Evolutionary conservation across 495 filamentous ascomycete species (phyloP), one percentile per base, ranked within the genome.

Genomic region (Neurospora terricola): DNA sequence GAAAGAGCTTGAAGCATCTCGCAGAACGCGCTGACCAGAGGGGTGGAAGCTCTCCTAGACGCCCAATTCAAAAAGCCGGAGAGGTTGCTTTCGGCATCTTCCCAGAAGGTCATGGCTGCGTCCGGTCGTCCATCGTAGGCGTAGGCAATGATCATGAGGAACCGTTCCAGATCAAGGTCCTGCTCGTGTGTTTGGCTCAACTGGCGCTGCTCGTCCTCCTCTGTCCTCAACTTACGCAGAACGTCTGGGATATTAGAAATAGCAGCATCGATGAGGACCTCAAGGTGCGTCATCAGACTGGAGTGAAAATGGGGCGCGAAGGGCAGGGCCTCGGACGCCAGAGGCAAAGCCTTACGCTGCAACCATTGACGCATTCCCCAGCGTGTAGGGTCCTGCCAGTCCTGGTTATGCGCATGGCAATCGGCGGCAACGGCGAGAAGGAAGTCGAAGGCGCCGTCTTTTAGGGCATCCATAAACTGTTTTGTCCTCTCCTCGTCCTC

Each of bases 1-100:
- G 96, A 92, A 69, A 99, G 88, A 2, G 94, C 89, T 76, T 92
- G 90, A 11, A 99, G 85, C 90, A 98, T 91, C 80, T 98, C 97
- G 80, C 94, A 98, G 76, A 98, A 98, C 18, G 94, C 94, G 77
- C 93, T 94, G 71, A 94, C 94, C 38, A 96, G 89, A 21, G 96
- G 96, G 7, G 96, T 97, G 9, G 96, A 96, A 75, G 95, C 93
- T 75, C 94, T 87, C 74, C 90, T 90, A 3, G 96, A 97, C 36
- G 95, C 93, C 96, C 96, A 99, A 72, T 94, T 91, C 74, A 99
- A 84, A 78, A 99, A 99, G 6, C 96, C 96, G 75, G 91, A 91
- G 54, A 98, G 83, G 75, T 97, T 97, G 76, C 92, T 91, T 75
- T 98, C 96, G 3, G 90, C 86, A 74, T 96, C 94, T 66, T 85